Evolutionary conservation across 768 basidiomycete genomes (phyloP).

Genomic region (Mycena amicta): DNA sequence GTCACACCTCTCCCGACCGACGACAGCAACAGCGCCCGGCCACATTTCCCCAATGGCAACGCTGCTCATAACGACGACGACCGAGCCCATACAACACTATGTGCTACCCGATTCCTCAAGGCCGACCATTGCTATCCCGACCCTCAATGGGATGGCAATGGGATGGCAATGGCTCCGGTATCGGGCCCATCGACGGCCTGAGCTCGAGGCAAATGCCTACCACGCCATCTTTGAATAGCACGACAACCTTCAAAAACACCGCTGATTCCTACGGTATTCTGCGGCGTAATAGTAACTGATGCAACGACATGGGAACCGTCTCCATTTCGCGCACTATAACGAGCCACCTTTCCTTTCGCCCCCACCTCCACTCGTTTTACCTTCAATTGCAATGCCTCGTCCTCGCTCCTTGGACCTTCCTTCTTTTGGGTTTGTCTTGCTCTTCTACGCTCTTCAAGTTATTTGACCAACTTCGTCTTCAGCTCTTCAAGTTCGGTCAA

Average conservation of each 20-base stretch:
- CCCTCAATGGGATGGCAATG: too few relatives aligned
- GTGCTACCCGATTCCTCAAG: background rate
- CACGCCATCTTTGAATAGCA: too few relatives aligned
- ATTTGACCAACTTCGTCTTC: too few relatives aligned
- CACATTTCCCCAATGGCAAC: background rate
- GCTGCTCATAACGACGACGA: background rate
- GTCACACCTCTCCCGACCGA: background rate
- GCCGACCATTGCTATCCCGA: background rate
- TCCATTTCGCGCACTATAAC: background rate
- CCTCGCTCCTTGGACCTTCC: background rate
- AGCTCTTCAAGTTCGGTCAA: too few relatives aligned
- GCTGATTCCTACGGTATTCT: too few relatives aligned
- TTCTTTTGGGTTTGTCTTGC: background rate
- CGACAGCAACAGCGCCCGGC: background rate
- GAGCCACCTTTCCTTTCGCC: background rate
- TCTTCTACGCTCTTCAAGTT: too few relatives aligned
- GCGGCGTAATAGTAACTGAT: background rate
- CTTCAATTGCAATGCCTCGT: too few relatives aligned
- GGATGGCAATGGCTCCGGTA: too few relatives aligned
- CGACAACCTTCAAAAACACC: too few relatives aligned
- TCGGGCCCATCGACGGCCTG: too few relatives aligned
- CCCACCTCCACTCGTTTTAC: background rate
- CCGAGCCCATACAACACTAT: background rate
- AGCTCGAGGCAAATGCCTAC: too few relatives aligned
- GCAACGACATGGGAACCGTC: constrained; percentile 4